Evolutionary conservation across 192 early-diverging fungal genomes (phyloP), one percentile per base, ranked within the genome.

Genomic region (Coemansia sp.): DNA sequence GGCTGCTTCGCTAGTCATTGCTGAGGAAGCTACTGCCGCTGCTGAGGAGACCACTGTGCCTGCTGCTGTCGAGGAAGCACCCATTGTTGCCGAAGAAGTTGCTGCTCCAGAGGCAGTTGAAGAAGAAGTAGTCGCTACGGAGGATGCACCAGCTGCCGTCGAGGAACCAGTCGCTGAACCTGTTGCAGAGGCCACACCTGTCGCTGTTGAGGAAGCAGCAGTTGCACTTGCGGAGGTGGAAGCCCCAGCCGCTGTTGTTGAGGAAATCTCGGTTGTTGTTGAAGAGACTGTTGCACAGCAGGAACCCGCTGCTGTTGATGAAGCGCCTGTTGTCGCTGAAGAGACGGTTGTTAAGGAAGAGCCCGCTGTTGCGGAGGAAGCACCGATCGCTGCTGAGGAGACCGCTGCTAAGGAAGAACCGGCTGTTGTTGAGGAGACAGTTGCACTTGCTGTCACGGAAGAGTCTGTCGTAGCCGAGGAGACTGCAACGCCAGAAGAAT

Each of bases 141-240:
- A 57, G 55, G 44, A 60, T 36, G 45, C 38, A 15, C 55, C 34
- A 42, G 50, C 57, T 42, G 50, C 56, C 20, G 58, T 31, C 2
- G 47, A 44, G n/a, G 41, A 20, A 17, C n/a, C n/a, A n/a, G n/a
- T n/a, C n/a, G n/a, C n/a, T n/a, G n/a, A n/a, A n/a, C n/a, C n/a
- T n/a, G n/a, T n/a, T n/a, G n/a, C n/a, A n/a, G n/a, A n/a, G n/a
- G n/a, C n/a, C 33, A 34, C 4, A 34, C 34, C 34, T 11, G 34
- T 11, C 5, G 13, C 34, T 36, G 34, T 36, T 36, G 34, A 36
- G 0, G 34, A 36, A 11, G 13, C 5, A 11, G 34, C 34, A n/a
- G n/a, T n/a, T 36, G 34, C 34, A 11, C 34, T 9, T 9, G 33
- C 33, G 33, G 5, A 34, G 9, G 33, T 6, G 33, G 9, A 9